phyloP scores from a whole-genome alignment of 495 filamentous ascomycete species.

The Platismatia glauca region DNA sequence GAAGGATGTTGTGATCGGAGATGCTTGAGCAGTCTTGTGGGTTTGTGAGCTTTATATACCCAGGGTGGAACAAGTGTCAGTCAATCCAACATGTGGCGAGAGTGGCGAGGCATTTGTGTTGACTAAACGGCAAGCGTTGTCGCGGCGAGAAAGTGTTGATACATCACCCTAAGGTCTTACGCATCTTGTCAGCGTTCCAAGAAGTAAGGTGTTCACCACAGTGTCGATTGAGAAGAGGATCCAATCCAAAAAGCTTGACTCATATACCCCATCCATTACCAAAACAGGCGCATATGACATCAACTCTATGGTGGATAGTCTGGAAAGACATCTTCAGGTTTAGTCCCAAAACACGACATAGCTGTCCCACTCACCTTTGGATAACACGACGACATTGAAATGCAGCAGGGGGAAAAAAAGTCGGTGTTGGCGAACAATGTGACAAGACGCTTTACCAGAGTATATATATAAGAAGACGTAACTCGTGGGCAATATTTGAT shows the following conservation, averaged over 20 bases:
- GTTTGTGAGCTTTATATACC: neutral
- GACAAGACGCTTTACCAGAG: too few relatives aligned
- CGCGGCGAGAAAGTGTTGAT: neutral
- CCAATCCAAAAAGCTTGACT: neutral
- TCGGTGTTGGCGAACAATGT: too few relatives aligned
- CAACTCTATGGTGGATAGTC: too few relatives aligned
- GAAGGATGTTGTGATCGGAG: neutral
- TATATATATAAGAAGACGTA: too few relatives aligned
- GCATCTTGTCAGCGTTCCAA: neutral
- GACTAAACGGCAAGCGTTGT: neutral
- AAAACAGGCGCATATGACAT: too few relatives aligned
- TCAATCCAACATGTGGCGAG: neutral
- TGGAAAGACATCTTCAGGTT: too few relatives aligned
- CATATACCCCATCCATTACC: fast-evolving
- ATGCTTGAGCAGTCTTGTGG: neutral
- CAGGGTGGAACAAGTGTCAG: neutral
- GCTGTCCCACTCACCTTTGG: too few relatives aligned
- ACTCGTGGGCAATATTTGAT: too few relatives aligned
- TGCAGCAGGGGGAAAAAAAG: too few relatives aligned
- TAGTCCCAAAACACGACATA: too few relatives aligned
- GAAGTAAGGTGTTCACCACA: neutral
- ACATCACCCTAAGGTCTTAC: neutral
- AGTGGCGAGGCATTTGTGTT: neutral
- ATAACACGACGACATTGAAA: too few relatives aligned
- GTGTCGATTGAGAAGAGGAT: neutral